phyloP scores from a whole-genome alignment of 2,329 filamentous ascomycete species.

The Myriosclerotinia duriaeana region DNA sequence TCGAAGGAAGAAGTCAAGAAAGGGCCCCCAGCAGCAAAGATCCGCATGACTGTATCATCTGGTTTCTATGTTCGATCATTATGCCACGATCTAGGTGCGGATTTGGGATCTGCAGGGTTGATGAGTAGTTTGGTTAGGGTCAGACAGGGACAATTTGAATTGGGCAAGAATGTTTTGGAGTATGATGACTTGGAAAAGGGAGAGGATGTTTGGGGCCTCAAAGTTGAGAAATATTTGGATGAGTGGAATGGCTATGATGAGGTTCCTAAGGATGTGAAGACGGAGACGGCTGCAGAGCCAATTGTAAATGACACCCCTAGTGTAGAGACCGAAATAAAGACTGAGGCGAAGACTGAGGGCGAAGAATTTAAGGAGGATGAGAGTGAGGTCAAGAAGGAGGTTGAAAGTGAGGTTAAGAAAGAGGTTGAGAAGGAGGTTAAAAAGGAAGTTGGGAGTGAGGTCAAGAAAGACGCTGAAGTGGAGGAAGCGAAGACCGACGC shows the following conservation, averaged over 20 bases:
- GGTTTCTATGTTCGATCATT: constrained; percentile 96
- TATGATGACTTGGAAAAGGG: constrained; percentile 74
- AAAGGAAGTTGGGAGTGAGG: not conserved
- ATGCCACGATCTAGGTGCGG: constrained; percentile 85
- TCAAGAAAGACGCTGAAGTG: not conserved
- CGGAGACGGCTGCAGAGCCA: not conserved
- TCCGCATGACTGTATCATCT: constrained; percentile 89
- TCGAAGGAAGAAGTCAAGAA: constrained; percentile 32
- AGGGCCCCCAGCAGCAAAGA: constrained; percentile 72
- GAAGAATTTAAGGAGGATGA: not conserved
- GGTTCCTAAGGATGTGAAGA: not conserved
- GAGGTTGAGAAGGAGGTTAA: not conserved
- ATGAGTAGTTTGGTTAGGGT: constrained; percentile 84
- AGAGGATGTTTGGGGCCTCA: constrained; percentile 78
- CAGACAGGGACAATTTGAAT: constrained; percentile 76
- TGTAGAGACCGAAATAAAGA: not conserved
- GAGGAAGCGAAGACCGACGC: not conserved
- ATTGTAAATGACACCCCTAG: not conserved
- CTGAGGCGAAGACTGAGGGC: not conserved
- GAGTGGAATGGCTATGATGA: constrained; percentile 31
- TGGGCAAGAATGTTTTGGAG: constrained; percentile 74
- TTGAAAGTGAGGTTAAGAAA: too few species aligned
- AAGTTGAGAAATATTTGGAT: constrained; percentile 60
- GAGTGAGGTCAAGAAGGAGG: too few species aligned
- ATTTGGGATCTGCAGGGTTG: constrained; percentile 75